These are phyloP conservation scores for Fistulifera solaris DNA, from an alignment of 108 stramenopile genomes.

Conservation along the genomic window DNA sequence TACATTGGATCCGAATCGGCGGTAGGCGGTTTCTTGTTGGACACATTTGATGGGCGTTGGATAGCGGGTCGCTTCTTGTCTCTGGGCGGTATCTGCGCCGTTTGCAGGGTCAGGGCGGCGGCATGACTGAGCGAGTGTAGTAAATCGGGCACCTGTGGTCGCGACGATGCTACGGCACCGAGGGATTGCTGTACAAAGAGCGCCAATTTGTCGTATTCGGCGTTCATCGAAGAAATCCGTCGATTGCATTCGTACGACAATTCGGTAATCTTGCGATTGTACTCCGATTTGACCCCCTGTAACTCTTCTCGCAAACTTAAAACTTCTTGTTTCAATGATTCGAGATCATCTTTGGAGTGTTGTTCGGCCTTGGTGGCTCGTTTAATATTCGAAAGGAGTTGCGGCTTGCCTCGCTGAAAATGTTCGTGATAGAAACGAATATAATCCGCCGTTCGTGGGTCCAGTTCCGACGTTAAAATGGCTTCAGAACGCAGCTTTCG, in stretches of 20 bases:
- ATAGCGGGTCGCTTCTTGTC: too few species aligned
- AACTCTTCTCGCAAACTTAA: slow-evolving; percentile 23
- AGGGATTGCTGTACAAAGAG: slow-evolving; percentile 20
- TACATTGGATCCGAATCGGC: too few species aligned
- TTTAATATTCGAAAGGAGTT: slow-evolving; percentile 51
- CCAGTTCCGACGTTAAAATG: slow-evolving; percentile 50
- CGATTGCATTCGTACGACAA: slow-evolving; percentile 41
- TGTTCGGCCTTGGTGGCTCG: slow-evolving; percentile 61
- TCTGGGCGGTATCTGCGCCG: too few species aligned
- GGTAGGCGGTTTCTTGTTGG: too few species aligned
- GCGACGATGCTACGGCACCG: slow-evolving; percentile 4
- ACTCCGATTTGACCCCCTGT: slow-evolving; percentile 20
- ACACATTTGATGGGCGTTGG: too few species aligned
- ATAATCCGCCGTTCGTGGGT: slow-evolving; percentile 43
- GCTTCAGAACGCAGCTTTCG: slow-evolving; percentile 60
- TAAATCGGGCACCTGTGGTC: slow-evolving; percentile 19
- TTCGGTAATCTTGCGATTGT: slow-evolving; percentile 37
- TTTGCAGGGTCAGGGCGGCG: slow-evolving; percentile 22
- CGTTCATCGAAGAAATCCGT: slow-evolving; percentile 19
- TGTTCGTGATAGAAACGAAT: slow-evolving; percentile 68
- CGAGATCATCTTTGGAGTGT: slow-evolving; percentile 61
- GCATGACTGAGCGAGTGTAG: slow-evolving; percentile 54
- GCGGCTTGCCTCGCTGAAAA: slow-evolving; percentile 57
- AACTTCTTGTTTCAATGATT: slow-evolving; percentile 47
- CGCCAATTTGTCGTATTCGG: slow-evolving; percentile 38